phyloP scores from a whole-genome alignment of 1,139 yeast genomes.

The Geotrichum carabidarum region DNA sequence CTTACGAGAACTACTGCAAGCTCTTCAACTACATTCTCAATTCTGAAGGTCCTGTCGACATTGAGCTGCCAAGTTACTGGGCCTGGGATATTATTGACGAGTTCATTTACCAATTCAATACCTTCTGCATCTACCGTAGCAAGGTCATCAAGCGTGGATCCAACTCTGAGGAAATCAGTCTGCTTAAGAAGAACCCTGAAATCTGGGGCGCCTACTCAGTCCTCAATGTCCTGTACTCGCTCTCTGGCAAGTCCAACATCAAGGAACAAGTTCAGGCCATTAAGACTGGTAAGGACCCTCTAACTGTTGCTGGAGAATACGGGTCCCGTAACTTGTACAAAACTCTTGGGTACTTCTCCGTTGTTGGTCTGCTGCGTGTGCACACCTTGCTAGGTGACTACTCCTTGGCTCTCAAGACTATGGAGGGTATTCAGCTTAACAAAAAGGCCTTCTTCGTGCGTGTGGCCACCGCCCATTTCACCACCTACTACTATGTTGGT shows the following conservation, averaged over 20 bases:
- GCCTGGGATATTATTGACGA: constrained; percentile 50
- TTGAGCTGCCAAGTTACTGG: constrained; percentile 47
- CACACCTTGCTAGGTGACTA: constrained; percentile 48
- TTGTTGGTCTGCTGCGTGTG: constrained; percentile 46
- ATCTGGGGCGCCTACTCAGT: constrained; percentile 48
- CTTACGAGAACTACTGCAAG: constrained; percentile 48
- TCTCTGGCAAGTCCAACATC: constrained; percentile 44
- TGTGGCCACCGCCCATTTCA: constrained; percentile 47
- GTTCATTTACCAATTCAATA: constrained; percentile 48
- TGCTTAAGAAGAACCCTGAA: constrained; percentile 40
- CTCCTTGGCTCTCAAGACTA: constrained; percentile 45
- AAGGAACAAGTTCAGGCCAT: constrained; percentile 42
- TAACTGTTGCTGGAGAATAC: constrained; percentile 43
- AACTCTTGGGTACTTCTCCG: constrained; percentile 47
- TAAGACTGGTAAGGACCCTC: constrained; percentile 36
- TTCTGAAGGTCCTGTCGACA: constrained; percentile 41
- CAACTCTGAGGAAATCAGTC: constrained; percentile 36
- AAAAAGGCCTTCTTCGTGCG: constrained; percentile 44
- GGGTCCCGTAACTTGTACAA: constrained; percentile 43
- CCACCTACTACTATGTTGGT: constrained; percentile 49
- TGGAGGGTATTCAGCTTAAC: constrained; percentile 45
- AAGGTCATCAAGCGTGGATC: constrained; percentile 37
- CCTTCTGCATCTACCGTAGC: constrained; percentile 42
- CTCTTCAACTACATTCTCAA: constrained; percentile 45
- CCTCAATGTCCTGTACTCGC: constrained; percentile 46